These are phyloP conservation scores for Verbascum thapsus DNA, from an alignment of 257 asterid genomes.

Conservation along the genomic window DNA sequence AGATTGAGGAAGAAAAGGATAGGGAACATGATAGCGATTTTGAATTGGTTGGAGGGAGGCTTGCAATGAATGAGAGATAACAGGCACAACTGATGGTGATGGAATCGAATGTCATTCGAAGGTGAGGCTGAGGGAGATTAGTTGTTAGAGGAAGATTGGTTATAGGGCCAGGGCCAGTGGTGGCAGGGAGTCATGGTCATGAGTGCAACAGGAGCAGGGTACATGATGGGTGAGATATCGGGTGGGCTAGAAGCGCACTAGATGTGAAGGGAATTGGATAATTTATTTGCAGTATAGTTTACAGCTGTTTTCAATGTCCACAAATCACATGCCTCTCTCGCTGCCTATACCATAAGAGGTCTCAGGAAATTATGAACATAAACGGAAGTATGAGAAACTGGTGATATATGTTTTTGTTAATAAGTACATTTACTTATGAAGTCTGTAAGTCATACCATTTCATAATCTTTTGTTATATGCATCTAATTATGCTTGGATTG, in stretches of 20 bases:
- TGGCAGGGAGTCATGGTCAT: not conserved
- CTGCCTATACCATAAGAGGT: too few species aligned
- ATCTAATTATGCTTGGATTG: too few species aligned
- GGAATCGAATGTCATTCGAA: not conserved
- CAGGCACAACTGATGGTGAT: not conserved
- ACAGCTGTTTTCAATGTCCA: not conserved
- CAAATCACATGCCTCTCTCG: not conserved
- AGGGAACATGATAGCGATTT: not conserved
- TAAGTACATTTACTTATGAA: too few species aligned
- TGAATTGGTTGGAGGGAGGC: constrained; percentile 1
- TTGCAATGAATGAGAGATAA: not conserved
- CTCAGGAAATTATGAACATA: too few species aligned
- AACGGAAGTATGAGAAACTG: too few species aligned
- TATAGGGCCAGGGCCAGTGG: constrained; percentile 11
- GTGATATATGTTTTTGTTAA: too few species aligned
- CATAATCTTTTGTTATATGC: too few species aligned
- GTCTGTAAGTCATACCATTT: too few species aligned
- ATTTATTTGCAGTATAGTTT: not conserved
- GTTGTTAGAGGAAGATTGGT: not conserved
- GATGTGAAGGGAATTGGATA: too few species aligned
- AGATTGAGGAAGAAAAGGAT: not conserved
- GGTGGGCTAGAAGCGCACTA: not conserved
- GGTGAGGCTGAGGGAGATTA: not conserved
- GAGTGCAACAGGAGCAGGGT: not conserved
- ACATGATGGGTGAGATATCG: not conserved